Base-by-base conservation (phyloP, 2,329 filamentous ascomycete species). In the Monilinia laxa region DNA sequence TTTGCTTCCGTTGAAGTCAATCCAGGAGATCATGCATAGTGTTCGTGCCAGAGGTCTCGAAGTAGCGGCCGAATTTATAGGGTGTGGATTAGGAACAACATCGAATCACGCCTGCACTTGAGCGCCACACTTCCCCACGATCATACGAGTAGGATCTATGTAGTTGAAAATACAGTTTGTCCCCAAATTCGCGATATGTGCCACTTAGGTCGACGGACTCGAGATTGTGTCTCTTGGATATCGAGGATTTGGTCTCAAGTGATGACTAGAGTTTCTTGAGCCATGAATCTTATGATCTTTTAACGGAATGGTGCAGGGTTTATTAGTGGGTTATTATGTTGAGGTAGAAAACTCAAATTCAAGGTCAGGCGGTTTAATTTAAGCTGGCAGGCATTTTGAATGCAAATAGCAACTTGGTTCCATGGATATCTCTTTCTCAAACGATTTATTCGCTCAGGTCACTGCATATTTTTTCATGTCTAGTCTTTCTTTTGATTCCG, bases 61-160 rank as follows among this genome's bases (percentile, higher is more conserved):
- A 58, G 38, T 45, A 28, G 38, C 38, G 55, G 25, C 38, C 42
- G 38, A 58, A 58, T 58, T 38, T 45, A 58, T 45, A 45, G 38
- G 23, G 28, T 9, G 38, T 16, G 23, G 2, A 11, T 45, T 38
- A 28, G 38, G 9, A 45, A 45, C 2, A 28, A 4, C 9, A 28
- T 28, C 1, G 9, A 20, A 12, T 12, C 23, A 28, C 0, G 7
- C 10, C 23, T 3, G 23, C 0, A 18, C n/a, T 45, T 18, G 3
- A 28, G 3, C 23, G 16, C 18, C 38, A 42, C 14, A 28, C 38
- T 7, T 58, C 20, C 38, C 38, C 38, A 12, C 23, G 23, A 58
- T 23, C 55, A 58, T 11, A 18, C 5, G 38, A 28, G 12, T 9
- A 58, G 9, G 55, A 45, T 20, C 38, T 23, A 28, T 58, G 38